Conservation (phyloP, 2,329 filamentous ascomycete species). For the Claviceps humidiphila region DNA sequence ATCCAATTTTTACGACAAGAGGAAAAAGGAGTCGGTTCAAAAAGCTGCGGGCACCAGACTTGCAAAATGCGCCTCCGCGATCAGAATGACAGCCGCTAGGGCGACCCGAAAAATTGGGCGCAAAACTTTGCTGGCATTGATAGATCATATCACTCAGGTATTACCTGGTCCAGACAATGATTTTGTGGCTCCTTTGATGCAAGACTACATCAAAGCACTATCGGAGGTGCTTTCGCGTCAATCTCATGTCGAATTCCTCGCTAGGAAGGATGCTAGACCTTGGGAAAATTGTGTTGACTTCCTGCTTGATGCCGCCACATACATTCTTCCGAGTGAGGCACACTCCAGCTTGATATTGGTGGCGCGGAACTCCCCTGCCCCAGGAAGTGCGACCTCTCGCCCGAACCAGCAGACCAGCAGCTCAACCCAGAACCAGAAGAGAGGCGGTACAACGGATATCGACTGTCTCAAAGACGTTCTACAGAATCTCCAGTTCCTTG, state of each 20-base stretch:
- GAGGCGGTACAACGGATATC: conserved; percentile 15
- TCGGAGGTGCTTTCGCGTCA: conserved; percentile 55
- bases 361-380: conserved; percentile 27
- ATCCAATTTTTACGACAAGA: conserved; percentile 42
- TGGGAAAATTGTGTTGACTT: conserved; percentile 64
- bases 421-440: conserved; percentile 19
- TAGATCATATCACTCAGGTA: conserved; percentile 71
- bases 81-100: conserved; percentile 59
- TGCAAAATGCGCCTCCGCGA: conserved; percentile 52
- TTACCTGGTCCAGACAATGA: conserved; percentile 48
- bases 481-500: conserved; percentile 51
- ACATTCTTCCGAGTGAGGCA: conserved; percentile 28
- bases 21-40: conserved; percentile 31
- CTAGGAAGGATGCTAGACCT: conserved; percentile 36
- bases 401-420: conserved; percentile 17
- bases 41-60: conserved; percentile 44
- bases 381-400: conserved; percentile 19
- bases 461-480: conserved; percentile 30
- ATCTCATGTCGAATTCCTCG: conserved; percentile 69
- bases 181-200: conserved; percentile 55
- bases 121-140: conserved; percentile 65
- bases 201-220: conserved; percentile 69
- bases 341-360: conserved; percentile 7
- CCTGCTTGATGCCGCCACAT: conserved; percentile 48
- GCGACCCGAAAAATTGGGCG: conserved; percentile 54